Evolutionary conservation across 257 asterid species (phyloP).

Genomic region (Solanum sitiens): DNA sequence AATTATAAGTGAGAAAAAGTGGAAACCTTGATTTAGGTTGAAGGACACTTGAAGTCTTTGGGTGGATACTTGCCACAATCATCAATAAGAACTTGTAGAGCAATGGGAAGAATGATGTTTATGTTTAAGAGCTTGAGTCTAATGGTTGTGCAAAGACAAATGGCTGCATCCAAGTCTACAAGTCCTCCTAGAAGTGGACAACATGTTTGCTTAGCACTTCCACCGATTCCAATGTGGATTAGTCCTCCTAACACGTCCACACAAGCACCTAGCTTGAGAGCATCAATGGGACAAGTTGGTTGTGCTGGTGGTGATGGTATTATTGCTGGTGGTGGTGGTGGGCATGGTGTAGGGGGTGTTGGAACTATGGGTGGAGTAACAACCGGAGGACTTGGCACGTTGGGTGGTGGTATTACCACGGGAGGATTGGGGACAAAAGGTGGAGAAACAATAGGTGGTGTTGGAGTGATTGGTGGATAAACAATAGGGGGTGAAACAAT

Average conservation of each 20-base stretch:
- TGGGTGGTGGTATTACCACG: background rate
- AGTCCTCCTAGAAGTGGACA: conserved; percentile 17
- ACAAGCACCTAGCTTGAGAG: conserved; percentile 26
- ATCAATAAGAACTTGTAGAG: conserved; percentile 43
- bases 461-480: background rate
- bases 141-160: conserved; percentile 66
- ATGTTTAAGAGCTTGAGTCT: conserved; percentile 50
- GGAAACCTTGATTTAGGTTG: conserved; percentile 11
- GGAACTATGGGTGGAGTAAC: conserved; percentile 9
- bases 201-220: conserved; percentile 33
- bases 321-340: conserved; percentile 6
- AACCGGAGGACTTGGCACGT: conserved; percentile 6
- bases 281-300: conserved; percentile 42
- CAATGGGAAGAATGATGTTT: conserved; percentile 46
- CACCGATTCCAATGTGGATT: conserved; percentile 44
- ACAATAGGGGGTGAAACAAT: conserved; percentile 1
- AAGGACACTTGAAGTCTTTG: conserved; percentile 46
- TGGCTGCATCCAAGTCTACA: conserved; percentile 28
- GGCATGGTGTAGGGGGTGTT: conserved; percentile 1
- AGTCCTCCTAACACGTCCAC: conserved; percentile 33
- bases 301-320: conserved; percentile 11
- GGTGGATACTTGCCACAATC: conserved; percentile 65
- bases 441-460: conserved; percentile 7
- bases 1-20: no score
- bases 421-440: background rate